These are phyloP conservation scores for Leccinum pellstonianum DNA, from an alignment of 768 basidiomycete genomes.

Conservation along the genomic window DNA sequence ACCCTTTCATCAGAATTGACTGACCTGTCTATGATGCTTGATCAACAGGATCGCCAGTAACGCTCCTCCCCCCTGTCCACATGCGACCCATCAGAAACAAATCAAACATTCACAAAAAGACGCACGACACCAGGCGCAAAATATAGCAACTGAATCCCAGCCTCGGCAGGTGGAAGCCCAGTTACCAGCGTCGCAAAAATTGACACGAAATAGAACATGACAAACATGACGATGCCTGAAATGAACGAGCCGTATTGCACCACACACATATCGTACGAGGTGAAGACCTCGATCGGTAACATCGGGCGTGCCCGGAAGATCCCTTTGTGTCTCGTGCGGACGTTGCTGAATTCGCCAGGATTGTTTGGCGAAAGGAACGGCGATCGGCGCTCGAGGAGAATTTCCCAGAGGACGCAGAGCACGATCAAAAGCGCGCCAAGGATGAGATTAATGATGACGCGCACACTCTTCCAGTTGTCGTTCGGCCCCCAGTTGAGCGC, in stretches of 20 bases:
- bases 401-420: conserved; percentile 44
- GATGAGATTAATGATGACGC: conserved; percentile 47
- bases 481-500: conserved; percentile 53
- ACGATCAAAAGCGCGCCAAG: conserved; percentile 44
- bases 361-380: background rate
- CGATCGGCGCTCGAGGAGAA: conserved; percentile 33
- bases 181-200: conserved; percentile 51
- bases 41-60: conserved; percentile 36
- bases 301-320: conserved; percentile 39
- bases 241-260: conserved; percentile 40
- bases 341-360: background rate
- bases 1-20: background rate
- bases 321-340: conserved; percentile 11
- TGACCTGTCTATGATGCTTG: conserved; percentile 37
- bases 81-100: background rate
- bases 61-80: conserved; percentile 38
- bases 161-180: conserved; percentile 37
- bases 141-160: conserved; percentile 51
- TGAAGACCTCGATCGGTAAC: conserved; percentile 47
- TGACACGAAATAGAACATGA: conserved; percentile 54
- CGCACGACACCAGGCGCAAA: conserved; percentile 50
- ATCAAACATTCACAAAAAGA: background rate
- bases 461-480: conserved; percentile 39
- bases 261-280: conserved; percentile 40
- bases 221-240: conserved; percentile 48